Conservation (phyloP, 768 basidiomycete genomes). For the Tylopilus sp. region DNA sequence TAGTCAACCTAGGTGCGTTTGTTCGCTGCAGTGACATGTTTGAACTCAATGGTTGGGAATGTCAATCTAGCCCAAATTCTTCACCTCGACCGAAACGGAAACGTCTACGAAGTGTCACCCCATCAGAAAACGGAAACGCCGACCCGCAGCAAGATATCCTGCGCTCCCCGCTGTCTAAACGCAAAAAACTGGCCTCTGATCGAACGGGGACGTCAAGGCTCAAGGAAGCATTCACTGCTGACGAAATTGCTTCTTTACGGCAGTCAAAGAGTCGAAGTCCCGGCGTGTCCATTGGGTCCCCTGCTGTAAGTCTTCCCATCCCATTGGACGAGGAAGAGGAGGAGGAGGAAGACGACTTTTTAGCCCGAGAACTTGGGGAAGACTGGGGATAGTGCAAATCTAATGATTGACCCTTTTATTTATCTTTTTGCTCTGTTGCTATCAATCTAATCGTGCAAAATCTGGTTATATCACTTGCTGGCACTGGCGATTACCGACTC, state of each 20-base stretch:
- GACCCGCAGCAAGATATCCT: slow-evolving; percentile 40
- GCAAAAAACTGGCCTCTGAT: slow-evolving; percentile 70
- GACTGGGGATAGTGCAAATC: slow-evolving; percentile 59
- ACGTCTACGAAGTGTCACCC: slow-evolving; percentile 68
- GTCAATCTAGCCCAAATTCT: slow-evolving; percentile 34
- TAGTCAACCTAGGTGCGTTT: slow-evolving; percentile 42
- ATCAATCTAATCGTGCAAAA: slow-evolving; percentile 25
- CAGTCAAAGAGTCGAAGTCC: slow-evolving; percentile 23
- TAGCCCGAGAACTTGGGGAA: slow-evolving; percentile 76
- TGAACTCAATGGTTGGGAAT: slow-evolving; percentile 5
- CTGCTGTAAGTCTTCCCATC: slow-evolving; percentile 15
- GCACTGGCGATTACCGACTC: not conserved
- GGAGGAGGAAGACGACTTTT: slow-evolving; percentile 64
- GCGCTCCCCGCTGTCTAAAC: slow-evolving; percentile 73
- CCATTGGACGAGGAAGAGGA: slow-evolving; percentile 38
- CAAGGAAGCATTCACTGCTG: slow-evolving; percentile 62
- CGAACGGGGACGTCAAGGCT: slow-evolving; percentile 63
- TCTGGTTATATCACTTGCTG: slow-evolving; percentile 3
- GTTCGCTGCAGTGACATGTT: slow-evolving; percentile 20
- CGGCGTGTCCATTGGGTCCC: slow-evolving; percentile 10
- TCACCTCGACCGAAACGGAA: slow-evolving; percentile 56
- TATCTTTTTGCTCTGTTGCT: slow-evolving; percentile 8
- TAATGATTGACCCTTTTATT: not conserved
- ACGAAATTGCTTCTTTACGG: slow-evolving; percentile 37
- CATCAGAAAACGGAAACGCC: slow-evolving; percentile 52